Evolutionary conservation across 1,284 basidiomycete genomes (phyloP).

Genomic region (Malassezia sp.): DNA sequence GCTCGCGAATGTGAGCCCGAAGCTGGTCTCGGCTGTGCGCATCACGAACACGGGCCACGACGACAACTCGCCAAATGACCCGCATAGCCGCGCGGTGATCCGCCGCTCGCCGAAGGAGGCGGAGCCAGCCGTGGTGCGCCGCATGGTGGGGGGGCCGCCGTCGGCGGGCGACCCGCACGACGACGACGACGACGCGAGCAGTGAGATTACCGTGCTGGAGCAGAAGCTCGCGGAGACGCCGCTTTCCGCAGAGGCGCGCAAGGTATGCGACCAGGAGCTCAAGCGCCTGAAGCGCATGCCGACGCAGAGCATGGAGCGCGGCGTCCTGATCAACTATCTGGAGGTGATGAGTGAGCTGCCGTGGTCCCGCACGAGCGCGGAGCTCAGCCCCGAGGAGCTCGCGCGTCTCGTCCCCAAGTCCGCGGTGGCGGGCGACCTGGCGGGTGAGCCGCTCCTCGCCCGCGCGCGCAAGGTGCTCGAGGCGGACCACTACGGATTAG

Average conservation of each 20-base stretch:
- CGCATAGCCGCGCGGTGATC: not conserved
- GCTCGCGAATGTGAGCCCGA: conserved; percentile 34
- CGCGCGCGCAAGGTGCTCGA: conserved; percentile 45
- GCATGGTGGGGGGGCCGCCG: conserved; percentile 29
- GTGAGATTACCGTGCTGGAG: conserved; percentile 38
- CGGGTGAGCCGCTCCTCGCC: conserved; percentile 33
- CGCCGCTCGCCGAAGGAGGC: not conserved
- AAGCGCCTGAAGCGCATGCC: conserved; percentile 42
- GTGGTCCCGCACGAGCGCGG: conserved; percentile 40
- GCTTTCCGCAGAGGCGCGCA: conserved; percentile 38
- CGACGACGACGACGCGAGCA: conserved; percentile 31
- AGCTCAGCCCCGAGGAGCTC: conserved; percentile 13
- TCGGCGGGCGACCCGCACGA: conserved; percentile 9
- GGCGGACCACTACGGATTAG: conserved; percentile 49
- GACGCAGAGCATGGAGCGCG: conserved; percentile 42
- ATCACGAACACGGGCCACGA: conserved; percentile 19
- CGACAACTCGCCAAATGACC: no score
- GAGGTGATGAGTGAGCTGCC: conserved; percentile 47
- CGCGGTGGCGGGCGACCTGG: conserved; percentile 4
- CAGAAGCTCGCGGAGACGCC: conserved; percentile 28
- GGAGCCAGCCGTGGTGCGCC: conserved; percentile 2
- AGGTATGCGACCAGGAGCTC: conserved; percentile 42
- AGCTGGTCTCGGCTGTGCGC: conserved; percentile 31
- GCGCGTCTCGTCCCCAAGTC: conserved; percentile 10
- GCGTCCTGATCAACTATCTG: conserved; percentile 46